A percentile compares a stretch with the other conserved stretches of the same genome.
phyloP scores from a whole-genome alignment of 805 yeast species.

The Barnettozyma sp. region DNA sequence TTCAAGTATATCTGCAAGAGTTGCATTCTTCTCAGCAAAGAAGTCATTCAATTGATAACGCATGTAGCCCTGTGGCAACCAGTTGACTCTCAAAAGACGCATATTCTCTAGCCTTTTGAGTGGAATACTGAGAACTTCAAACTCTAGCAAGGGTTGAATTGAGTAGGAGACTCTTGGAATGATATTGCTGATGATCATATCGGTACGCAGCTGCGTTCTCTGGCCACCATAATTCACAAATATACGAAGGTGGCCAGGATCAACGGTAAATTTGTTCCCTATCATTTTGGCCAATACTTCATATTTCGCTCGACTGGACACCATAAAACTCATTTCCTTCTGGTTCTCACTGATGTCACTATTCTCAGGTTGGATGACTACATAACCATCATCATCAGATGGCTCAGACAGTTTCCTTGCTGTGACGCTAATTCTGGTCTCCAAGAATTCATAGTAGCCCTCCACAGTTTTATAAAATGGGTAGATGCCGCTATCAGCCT shows the following conservation, averaged over 20 bases:
- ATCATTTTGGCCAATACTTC: constrained; percentile 54
- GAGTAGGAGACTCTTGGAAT: constrained; percentile 28
- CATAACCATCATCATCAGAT: constrained; percentile 44
- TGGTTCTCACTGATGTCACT: constrained; percentile 24
- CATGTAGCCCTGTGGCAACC: constrained; percentile 68
- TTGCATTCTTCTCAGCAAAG: constrained; percentile 56
- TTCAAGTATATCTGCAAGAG: constrained; percentile 46
- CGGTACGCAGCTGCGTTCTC: constrained; percentile 39
- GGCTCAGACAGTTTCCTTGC: constrained; percentile 38
- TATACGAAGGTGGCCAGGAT: constrained; percentile 57
- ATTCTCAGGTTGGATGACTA: constrained; percentile 26
- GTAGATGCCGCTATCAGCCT: constrained; percentile 17
- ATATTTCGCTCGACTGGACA: constrained; percentile 54
- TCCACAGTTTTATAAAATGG: constrained; percentile 33
- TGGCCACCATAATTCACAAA: constrained; percentile 58
- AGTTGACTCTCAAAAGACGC: constrained; percentile 55
- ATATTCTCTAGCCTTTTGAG: constrained; percentile 72
- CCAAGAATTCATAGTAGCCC: constrained; percentile 48
- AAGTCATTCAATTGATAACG: constrained; percentile 65
- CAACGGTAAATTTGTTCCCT: constrained; percentile 45
- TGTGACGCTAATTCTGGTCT: constrained; percentile 54
- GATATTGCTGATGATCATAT: constrained; percentile 27
- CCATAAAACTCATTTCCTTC: constrained; percentile 50
- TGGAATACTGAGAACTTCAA: constrained; percentile 71
- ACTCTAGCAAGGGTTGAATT: constrained; percentile 47